A percentile compares a stretch with the other conserved stretches of the same genome.
These are phyloP conservation scores for Mycena haematopus DNA, from an alignment of 768 basidiomycete species.

Conservation along the genomic window DNA sequence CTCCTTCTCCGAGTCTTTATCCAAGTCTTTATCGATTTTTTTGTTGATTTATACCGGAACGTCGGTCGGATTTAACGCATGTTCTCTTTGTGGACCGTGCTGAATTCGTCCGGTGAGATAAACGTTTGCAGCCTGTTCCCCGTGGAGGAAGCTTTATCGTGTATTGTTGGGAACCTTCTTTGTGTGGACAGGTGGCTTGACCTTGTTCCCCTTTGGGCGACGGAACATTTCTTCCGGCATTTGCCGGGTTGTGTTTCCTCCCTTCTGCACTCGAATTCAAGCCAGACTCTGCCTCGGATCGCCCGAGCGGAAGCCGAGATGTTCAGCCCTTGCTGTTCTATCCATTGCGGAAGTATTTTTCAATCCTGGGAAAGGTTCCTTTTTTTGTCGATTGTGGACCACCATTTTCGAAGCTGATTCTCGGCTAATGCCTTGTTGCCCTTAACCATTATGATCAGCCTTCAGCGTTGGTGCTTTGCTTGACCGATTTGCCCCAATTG, in stretches of 20 bases:
- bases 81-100: background rate
- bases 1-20: too few species aligned
- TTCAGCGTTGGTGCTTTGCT: conserved; percentile 19
- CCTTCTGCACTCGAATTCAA: background rate
- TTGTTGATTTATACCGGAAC: too few species aligned
- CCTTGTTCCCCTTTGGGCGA: conserved; percentile 25
- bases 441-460: conserved; percentile 24
- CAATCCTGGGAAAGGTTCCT: background rate
- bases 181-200: conserved; percentile 15
- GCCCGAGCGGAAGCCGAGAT: too few species aligned
- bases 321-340: background rate
- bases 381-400: conserved; percentile 19
- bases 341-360: background rate
- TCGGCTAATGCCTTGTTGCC: conserved; percentile 28
- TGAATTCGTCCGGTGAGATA: background rate
- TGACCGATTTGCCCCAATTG: conserved; percentile 18
- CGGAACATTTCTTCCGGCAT: conserved; percentile 15
- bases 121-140: background rate
- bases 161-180: conserved; percentile 11
- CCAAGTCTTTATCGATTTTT: too few species aligned
- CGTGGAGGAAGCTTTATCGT: conserved; percentile 11
- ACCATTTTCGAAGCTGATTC: conserved; percentile 28
- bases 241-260: conserved; percentile 3
- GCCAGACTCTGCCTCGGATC: background rate
- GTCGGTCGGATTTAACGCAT: too few species aligned